Conservation (phyloP, 1,139 yeast genomes). For the Yamadazyma membranifaciens region DNA sequence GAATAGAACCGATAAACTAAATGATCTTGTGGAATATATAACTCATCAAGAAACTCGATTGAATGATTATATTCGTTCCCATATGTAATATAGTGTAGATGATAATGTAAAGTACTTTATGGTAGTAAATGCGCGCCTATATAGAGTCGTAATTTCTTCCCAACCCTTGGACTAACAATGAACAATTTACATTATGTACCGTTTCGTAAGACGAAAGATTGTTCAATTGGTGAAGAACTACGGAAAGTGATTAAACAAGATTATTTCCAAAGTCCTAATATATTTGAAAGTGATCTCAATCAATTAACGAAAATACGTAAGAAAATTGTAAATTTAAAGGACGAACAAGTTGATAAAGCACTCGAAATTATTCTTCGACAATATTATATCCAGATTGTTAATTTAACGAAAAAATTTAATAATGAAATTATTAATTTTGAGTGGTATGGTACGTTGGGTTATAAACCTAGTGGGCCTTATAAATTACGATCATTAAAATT, state of each 20-base stretch:
- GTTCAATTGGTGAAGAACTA: conserved; percentile 47
- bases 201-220: conserved; percentile 46
- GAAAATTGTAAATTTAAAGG: conserved; percentile 21
- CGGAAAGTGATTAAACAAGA: conserved; percentile 53
- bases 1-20: conserved; percentile 3
- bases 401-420: conserved; percentile 39
- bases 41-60: conserved; percentile 2
- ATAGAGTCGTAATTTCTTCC: no score
- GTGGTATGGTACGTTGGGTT: conserved; percentile 72
- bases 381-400: conserved; percentile 32
- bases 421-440: conserved; percentile 50
- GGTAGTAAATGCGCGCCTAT: neutral
- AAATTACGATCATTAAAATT: conserved; percentile 45
- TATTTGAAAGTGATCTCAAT: conserved; percentile 53
- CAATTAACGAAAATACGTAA: conserved; percentile 31
- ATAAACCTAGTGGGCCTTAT: conserved; percentile 42
- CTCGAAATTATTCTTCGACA: conserved; percentile 21
- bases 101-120: neutral
- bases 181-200: conserved; percentile 52
- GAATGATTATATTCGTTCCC: neutral
- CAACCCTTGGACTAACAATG: conserved; percentile 14
- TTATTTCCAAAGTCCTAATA: conserved; percentile 63
- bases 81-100: neutral
- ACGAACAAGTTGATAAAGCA: conserved; percentile 18
- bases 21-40: conserved; percentile 5